Evolutionary conservation across 208 protist genomes (phyloP).

Genomic region (Leishmania aethiopica): DNA sequence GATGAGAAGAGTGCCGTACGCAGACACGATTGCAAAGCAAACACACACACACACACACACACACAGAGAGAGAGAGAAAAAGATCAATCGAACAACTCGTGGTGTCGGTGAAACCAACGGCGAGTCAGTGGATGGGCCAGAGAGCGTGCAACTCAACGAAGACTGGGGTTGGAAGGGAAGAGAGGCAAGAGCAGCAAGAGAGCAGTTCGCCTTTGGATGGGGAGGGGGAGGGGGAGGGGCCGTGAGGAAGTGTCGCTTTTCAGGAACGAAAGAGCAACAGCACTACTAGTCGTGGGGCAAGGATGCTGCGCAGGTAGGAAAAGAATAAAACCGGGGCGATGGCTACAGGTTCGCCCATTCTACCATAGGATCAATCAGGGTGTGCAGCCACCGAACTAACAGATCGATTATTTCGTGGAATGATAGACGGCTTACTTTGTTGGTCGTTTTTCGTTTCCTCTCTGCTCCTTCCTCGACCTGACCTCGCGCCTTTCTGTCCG

Average conservation of each 20-base stretch:
- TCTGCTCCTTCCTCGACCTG: neutral
- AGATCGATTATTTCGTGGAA: neutral
- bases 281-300: neutral
- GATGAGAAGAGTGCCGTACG: neutral
- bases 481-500: neutral
- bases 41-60: neutral
- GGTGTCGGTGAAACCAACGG: neutral
- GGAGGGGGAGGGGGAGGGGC: neutral
- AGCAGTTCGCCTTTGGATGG: neutral
- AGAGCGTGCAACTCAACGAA: no score
- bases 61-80: neutral
- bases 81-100: neutral
- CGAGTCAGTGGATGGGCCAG: neutral
- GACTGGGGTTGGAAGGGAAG: no score
- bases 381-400: neutral
- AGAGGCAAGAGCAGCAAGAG: neutral
- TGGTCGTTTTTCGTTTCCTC: neutral
- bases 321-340: neutral
- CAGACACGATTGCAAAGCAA: neutral
- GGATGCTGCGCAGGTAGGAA: neutral
- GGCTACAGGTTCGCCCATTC: neutral
- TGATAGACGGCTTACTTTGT: neutral
- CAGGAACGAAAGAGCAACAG: neutral
- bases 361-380: neutral
- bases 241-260: neutral